Evolutionary conservation across 2,329 filamentous ascomycete genomes (phyloP).

Genomic region (Clonostachys rhizophaga): DNA sequence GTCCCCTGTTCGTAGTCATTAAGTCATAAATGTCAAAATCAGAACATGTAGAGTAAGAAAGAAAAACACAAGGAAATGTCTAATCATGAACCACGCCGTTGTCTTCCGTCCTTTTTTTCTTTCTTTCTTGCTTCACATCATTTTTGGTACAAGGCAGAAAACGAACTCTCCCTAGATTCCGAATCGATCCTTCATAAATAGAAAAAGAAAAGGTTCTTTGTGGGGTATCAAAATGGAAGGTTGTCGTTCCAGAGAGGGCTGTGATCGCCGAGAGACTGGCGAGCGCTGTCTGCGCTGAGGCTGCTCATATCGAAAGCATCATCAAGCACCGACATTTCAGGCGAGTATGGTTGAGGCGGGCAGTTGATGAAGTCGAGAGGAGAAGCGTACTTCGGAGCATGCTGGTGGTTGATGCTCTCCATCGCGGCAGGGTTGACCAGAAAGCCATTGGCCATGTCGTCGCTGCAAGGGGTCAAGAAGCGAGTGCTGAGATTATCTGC

Average conservation of each 20-base stretch:
- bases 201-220: no score
- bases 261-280: conserved; percentile 14
- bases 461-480: conserved; percentile 50
- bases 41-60: not conserved
- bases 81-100: no score
- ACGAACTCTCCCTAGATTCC: no score
- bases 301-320: conserved; percentile 30
- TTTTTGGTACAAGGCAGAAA: no score
- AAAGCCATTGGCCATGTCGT: conserved; percentile 29
- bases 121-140: no score
- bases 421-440: conserved; percentile 18
- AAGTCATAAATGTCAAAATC: conserved; percentile 15
- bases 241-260: conserved; percentile 20
- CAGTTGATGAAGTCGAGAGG: conserved; percentile 17
- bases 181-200: no score
- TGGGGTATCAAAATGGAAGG: conserved; percentile 22
- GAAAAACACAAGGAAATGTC: no score
- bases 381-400: conserved; percentile 8
- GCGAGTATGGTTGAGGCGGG: conserved; percentile 19
- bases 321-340: conserved; percentile 32
- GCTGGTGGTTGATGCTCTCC: conserved; percentile 9
- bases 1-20: not conserved
- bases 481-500: conserved; percentile 29
- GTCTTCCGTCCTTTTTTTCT: no score
- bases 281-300: conserved; percentile 13